Conservation (phyloP, 257 asterid genomes). For the Gentiana dahurica region DNA sequence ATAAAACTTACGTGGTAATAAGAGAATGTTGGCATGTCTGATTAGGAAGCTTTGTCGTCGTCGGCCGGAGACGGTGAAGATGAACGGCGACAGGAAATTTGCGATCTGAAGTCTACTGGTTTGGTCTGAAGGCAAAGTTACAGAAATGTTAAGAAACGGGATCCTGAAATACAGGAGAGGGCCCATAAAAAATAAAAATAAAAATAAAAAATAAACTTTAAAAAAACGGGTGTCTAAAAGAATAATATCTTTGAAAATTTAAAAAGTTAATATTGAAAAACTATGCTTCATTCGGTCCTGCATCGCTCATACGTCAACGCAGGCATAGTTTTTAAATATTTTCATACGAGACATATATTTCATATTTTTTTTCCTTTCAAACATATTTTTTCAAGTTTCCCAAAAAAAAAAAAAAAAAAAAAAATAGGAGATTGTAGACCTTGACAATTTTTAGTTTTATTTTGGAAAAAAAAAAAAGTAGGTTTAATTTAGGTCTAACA, state of each 20-base stretch:
- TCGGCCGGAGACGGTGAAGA: not conserved
- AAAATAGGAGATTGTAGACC: too few species aligned
- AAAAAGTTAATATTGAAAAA: too few species aligned
- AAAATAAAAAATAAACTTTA: not conserved
- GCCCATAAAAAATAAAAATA: not conserved
- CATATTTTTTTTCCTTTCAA: too few species aligned
- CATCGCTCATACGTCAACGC: too few species aligned
- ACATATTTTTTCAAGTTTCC: not conserved
- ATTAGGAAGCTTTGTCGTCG: not conserved
- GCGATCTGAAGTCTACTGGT: not conserved
- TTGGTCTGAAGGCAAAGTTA: not conserved
- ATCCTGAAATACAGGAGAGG: not conserved
- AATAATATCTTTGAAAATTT: too few species aligned
- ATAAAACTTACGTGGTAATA: constrained; percentile 5
- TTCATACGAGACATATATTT: not conserved
- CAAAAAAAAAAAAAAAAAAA: not conserved
- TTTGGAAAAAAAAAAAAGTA: not conserved
- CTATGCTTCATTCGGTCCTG: too few species aligned
- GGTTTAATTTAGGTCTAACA: not conserved
- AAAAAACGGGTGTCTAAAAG: too few species aligned
- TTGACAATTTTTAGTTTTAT: not conserved
- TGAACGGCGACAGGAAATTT: too few species aligned
- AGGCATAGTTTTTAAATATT: not conserved
- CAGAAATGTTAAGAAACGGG: not conserved
- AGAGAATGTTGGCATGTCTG: constrained; percentile 13